Conservation (phyloP, 257 asterid genomes). For the Plantago elongata region DNA sequence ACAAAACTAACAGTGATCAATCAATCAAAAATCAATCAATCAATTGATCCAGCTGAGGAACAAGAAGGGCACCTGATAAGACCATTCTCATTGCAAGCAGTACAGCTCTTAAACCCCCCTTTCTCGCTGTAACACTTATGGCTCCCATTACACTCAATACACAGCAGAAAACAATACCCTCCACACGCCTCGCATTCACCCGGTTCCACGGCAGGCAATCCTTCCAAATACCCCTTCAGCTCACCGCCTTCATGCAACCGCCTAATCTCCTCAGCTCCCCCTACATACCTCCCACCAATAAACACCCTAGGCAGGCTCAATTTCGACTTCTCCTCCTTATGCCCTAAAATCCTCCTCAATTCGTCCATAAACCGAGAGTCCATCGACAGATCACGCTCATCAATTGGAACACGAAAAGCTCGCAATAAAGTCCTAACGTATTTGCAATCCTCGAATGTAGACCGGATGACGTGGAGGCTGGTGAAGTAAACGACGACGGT, state of each 20-base stretch:
- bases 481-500: slow-evolving; percentile 72
- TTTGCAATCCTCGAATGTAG: slow-evolving; percentile 84
- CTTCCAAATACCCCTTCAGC: slow-evolving; percentile 63
- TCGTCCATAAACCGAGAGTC: slow-evolving; percentile 67
- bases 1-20: neutral
- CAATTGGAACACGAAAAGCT: slow-evolving; percentile 61
- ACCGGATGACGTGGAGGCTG: slow-evolving; percentile 73
- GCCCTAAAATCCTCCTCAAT: slow-evolving; percentile 50
- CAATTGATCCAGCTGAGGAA: slow-evolving; percentile 32
- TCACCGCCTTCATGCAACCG: slow-evolving; percentile 84
- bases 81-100: slow-evolving; percentile 84
- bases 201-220: slow-evolving; percentile 43
- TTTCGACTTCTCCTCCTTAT: slow-evolving; percentile 37
- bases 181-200: slow-evolving; percentile 80
- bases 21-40: neutral
- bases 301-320: slow-evolving; percentile 73
- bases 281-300: slow-evolving; percentile 85
- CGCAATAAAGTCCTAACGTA: slow-evolving; percentile 63
- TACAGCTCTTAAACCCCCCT: slow-evolving; percentile 69
- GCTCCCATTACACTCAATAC: slow-evolving; percentile 77
- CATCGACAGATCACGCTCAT: slow-evolving; percentile 92
- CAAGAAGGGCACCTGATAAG: slow-evolving; percentile 96
- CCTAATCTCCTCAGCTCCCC: slow-evolving; percentile 85
- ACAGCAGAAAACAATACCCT: slow-evolving; percentile 65
- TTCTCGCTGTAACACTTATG: slow-evolving; percentile 71